Conservation (phyloP, 352 stramenopile species). For the Stramenopiles sp. region DNA sequence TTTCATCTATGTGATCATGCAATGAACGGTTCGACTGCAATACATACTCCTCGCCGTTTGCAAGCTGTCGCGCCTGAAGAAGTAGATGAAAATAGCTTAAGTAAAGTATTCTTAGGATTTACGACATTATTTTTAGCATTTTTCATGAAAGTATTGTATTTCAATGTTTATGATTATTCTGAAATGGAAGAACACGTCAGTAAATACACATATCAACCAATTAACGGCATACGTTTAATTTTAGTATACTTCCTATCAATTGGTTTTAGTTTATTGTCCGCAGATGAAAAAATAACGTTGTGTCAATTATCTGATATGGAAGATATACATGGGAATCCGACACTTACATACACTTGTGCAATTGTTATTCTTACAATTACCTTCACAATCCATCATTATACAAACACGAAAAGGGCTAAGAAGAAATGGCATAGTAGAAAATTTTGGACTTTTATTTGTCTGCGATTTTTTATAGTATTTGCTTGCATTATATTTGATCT, state of each 20-base stretch:
- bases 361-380: not conserved
- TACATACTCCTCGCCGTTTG: not conserved
- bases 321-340: not conserved
- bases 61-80: not conserved
- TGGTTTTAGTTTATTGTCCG: not conserved
- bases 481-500: not conserved
- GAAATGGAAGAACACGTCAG: not conserved
- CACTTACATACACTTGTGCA: not conserved
- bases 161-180: conserved; percentile 1
- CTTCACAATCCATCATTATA: not conserved
- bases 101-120: not conserved
- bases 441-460: not conserved
- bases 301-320: not conserved
- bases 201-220: not conserved
- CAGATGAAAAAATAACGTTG: not conserved
- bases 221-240: not conserved
- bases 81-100: not conserved
- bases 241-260: not conserved
- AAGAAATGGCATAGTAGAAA: not conserved
- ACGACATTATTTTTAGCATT: not conserved
- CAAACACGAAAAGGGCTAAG: not conserved
- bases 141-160: conserved; percentile 5
- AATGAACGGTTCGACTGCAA: not conserved
- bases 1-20: not conserved
- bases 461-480: not conserved